A percentile compares a stretch with the other conserved stretches of the same genome.
These are phyloP conservation scores for Erysiphe pulchra DNA, from an alignment of 2,329 filamentous ascomycete genomes.

Conservation along the genomic window DNA sequence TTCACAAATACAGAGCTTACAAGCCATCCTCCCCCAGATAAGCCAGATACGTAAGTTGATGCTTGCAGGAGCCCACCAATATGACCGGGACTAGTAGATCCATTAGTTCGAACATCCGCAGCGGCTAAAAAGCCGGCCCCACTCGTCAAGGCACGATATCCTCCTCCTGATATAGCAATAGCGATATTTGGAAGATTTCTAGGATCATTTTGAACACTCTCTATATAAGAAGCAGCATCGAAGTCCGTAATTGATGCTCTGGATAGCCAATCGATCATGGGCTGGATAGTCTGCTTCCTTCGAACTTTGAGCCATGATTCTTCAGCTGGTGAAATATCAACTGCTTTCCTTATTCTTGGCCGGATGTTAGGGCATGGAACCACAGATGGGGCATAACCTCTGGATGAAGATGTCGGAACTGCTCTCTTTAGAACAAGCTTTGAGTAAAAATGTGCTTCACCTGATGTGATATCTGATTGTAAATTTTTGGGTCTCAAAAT, in stretches of 20 bases:
- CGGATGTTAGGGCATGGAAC: constrained; percentile 44
- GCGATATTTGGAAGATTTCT: constrained; percentile 40
- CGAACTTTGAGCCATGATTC: constrained; percentile 46
- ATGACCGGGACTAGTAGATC: constrained; percentile 34
- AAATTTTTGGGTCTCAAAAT: too few relatives aligned
- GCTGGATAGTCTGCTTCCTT: constrained; percentile 43
- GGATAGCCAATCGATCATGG: constrained; percentile 49
- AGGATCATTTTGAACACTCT: constrained; percentile 26
- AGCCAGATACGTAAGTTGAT: constrained; percentile 53
- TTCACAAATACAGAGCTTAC: constrained; percentile 54
- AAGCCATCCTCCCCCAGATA: constrained; percentile 68
- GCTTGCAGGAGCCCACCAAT: constrained; percentile 62
- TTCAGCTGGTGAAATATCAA: constrained; percentile 40
- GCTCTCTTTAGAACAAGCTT: constrained; percentile 6
- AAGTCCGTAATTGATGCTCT: constrained; percentile 54
- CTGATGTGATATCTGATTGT: too few relatives aligned
- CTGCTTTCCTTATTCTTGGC: constrained; percentile 41
- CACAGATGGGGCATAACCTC: constrained; percentile 44
- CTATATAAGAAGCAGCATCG: constrained; percentile 49
- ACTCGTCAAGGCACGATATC: constrained; percentile 62
- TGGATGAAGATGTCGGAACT: constrained; percentile 16
- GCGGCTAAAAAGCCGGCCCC: constrained; percentile 58
- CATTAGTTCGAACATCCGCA: constrained; percentile 46
- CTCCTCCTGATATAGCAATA: constrained; percentile 63
- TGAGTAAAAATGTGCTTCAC: too few relatives aligned